A percentile compares a stretch with the other conserved stretches of the same genome.
phyloP scores from a whole-genome alignment of 148 eudicot species.

The Camellia sinensis region DNA sequence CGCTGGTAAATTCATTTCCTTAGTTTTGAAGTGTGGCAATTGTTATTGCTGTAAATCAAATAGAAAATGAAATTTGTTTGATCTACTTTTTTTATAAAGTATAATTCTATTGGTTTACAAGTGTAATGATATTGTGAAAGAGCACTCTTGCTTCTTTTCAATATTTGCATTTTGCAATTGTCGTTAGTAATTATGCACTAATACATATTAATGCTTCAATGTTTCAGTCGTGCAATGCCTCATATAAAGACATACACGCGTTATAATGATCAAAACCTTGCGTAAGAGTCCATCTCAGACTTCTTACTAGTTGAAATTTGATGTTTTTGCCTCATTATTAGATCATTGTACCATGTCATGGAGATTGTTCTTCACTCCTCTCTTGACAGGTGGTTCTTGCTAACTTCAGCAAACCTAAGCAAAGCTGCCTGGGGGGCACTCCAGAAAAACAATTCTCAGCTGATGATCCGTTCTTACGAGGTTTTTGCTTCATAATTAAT shows the following conservation, averaged over 20 bases:
- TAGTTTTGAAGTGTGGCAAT: neutral
- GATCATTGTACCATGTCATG: neutral
- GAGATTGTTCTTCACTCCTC: neutral
- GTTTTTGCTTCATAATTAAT: conserved; percentile 26
- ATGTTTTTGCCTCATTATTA: neutral
- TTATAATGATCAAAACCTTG: conserved; percentile 82
- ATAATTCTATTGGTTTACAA: neutral
- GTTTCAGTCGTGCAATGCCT: conserved; percentile 93
- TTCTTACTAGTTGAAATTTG: conserved; percentile 3
- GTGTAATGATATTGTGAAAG: neutral
- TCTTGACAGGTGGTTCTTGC: conserved; percentile 78
- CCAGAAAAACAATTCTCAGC: conserved; percentile 83
- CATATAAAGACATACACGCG: conserved; percentile 92
- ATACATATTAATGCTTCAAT: conserved; percentile 10
- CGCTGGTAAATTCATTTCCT: conserved; percentile 56
- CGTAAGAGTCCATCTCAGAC: conserved; percentile 50
- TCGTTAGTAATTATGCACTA: neutral
- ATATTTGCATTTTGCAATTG: neutral
- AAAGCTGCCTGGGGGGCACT: conserved; percentile 99
- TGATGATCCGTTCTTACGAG: conserved; percentile 99
- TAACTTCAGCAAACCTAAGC: conserved; percentile 92
- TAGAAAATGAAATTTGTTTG: neutral
- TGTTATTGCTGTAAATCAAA: no score
- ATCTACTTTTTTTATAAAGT: no score
- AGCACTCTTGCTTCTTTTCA: neutral